Evolutionary conservation across 208 protist genomes (phyloP), one percentile per base, ranked within the genome.

Genomic region (Leishmania martiniquensis): DNA sequence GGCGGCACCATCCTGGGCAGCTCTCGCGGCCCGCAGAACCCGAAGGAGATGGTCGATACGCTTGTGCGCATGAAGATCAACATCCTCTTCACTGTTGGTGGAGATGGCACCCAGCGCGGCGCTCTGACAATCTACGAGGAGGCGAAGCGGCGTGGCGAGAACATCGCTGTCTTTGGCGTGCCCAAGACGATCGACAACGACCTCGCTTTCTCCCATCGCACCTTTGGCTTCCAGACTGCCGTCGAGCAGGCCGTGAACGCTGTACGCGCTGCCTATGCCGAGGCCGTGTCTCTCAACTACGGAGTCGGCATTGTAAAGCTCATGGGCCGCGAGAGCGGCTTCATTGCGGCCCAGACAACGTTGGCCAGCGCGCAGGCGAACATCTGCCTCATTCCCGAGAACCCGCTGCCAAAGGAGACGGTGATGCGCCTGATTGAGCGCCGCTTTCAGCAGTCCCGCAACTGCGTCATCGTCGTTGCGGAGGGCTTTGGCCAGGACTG

Each of bases 181-280:
- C 97, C 97, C 67, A 99, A 99, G 89, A 98, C 98, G 34, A 99
- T 99, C 85, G 98, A 99, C 70, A 99, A 99, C 80, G 98, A 99
- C 76, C 91, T 99, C 66, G 81, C 85, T 82, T 98, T 98, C 82
- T 95, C 97, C 25, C 93, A 98, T 82, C 88, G 93, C 75, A 98
- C 97, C 69, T 99, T 99, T 78, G 97, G 97, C 52, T 99, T 99
- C 87, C 88, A 98, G 78, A 98, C 98, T 1, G 98, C 98, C 45
- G 97, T 98, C 47, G 96, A 98, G 75, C 85, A 96, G 86, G 93
- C 97, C 54, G 83, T 87, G 20, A 52, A 87, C 45, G 96, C 96
- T 34, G 93, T 99, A 60, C 89, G 93, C 52, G 91, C 93, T 29
- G 97, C 96, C 34, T 96, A 98, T 85, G 91, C 93, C 20, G 97